Evolutionary conservation across 1,139 yeast genomes (phyloP), one percentile per base, ranked within the genome.

Genomic region (Trichomonascaceae sp.): DNA sequence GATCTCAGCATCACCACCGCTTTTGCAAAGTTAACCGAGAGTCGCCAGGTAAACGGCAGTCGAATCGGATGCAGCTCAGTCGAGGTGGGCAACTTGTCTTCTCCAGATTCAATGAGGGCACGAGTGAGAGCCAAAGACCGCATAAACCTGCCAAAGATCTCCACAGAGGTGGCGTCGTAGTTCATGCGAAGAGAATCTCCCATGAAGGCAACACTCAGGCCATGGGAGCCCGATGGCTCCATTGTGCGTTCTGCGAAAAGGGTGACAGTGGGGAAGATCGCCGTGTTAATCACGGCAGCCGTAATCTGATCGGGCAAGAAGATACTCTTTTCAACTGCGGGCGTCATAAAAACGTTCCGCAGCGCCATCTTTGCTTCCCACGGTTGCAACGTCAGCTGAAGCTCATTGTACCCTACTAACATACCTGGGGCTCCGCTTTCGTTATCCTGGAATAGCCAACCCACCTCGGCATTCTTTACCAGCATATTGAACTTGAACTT

Each of bases 401-500:
- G 42, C 5, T 37, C 58, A 41, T 79, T 81, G 35, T 81, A 82
- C 0, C 95, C 95, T 30, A 74, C 43, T 29, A 79, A 74, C n/a
- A 81, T 50, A 14, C 94, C 95, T 0, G 76, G 76, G 33, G 41
- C 26, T 27, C 27, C 4, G 32, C 35, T 29, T 27, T 26, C 25
- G 0, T 48, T 49, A n/a, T 54, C 53, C 15, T 64, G 65, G 50
- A 78, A 78, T 4, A 82, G 52, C 85, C 93, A 81, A 0, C 93
- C 93, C 25, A 77, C 40, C 46, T 92, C 78, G 41, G 79, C 66
- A 44, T 77, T 73, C 43, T 75, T 70, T 0, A 85, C 69, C 8
- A 75, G 53, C 31, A 80, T 64, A 37, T 73, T 78, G 28, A 79
- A 60, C 0, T 80, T 37, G 16, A 39, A n/a, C 9, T 29, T 13